Evolutionary conservation across 1,284 basidiomycete species (phyloP).

Genomic region (Salmacisia buchloeana): DNA sequence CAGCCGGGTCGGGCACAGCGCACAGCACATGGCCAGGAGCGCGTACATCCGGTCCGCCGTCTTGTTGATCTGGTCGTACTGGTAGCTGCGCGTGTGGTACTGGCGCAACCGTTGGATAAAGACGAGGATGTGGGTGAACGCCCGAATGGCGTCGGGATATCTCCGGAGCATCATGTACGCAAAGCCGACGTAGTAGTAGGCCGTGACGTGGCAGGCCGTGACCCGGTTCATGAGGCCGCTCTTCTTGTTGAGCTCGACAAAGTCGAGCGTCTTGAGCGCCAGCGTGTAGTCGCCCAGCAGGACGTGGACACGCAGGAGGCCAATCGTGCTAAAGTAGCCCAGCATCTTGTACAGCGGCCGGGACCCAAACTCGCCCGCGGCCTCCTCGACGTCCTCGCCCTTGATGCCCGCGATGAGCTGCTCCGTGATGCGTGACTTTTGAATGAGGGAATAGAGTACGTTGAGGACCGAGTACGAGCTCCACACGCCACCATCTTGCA

Average conservation of each 20-base stretch:
- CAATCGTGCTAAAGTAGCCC: constrained; percentile 96
- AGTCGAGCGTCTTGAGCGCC: constrained; percentile 89
- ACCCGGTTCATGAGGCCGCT: constrained; percentile 41
- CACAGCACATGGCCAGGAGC: constrained; percentile 84
- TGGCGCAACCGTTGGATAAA: constrained; percentile 55
- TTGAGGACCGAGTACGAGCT: constrained; percentile 95
- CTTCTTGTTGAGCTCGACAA: constrained; percentile 62
- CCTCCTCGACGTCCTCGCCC: constrained; percentile 72
- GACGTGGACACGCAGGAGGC: constrained; percentile 88
- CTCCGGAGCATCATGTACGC: constrained; percentile 91
- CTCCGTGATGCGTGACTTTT: constrained; percentile 92
- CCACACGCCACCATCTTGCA: constrained; percentile 63
- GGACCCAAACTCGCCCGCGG: constrained; percentile 84
- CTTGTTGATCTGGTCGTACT: constrained; percentile 97
- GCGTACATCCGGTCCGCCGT: constrained; percentile 97
- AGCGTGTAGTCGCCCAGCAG: constrained; percentile 92
- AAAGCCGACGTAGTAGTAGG: constrained; percentile 92
- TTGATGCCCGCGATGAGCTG: constrained; percentile 76
- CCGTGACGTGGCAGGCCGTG: constrained; percentile 64
- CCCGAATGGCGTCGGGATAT: constrained; percentile 89
- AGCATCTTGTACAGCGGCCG: constrained; percentile 87
- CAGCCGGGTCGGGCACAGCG: constrained; percentile 75
- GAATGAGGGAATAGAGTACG: constrained; percentile 93
- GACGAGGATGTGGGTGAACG: constrained; percentile 86
- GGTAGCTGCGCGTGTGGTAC: constrained; percentile 91